Conservation (phyloP, 805 yeast genomes). For the Nakazawaea holstii region DNA sequence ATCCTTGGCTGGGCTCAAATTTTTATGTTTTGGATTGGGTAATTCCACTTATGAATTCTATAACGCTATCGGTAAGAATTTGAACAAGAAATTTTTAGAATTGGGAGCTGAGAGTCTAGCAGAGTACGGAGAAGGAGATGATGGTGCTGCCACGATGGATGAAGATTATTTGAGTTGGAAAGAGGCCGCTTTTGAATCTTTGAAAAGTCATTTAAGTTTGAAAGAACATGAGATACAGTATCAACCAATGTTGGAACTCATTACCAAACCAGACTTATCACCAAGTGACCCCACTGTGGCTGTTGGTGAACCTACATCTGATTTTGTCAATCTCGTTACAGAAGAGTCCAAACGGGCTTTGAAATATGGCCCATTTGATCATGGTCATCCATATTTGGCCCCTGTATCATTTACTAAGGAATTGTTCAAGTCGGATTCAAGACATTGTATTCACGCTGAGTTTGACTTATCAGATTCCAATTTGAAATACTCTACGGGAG, state of each 20-base stretch:
- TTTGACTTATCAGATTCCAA: slow-evolving; percentile 73
- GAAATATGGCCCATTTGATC: slow-evolving; percentile 71
- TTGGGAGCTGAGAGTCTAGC: slow-evolving; percentile 77
- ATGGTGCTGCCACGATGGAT: slow-evolving; percentile 90
- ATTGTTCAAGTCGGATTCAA: slow-evolving; percentile 55
- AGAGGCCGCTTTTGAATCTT: slow-evolving; percentile 61
- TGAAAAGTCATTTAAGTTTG: slow-evolving; percentile 58
- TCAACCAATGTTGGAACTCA: slow-evolving; percentile 57
- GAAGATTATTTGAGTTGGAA: slow-evolving; percentile 95
- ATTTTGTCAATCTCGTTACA: slow-evolving; percentile 37
- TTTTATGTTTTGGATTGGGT: slow-evolving; percentile 85
- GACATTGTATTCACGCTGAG: slow-evolving; percentile 89
- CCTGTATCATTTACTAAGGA: slow-evolving; percentile 58
- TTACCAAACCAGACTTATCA: slow-evolving; percentile 31
- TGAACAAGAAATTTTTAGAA: slow-evolving; percentile 42
- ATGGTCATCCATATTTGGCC: slow-evolving; percentile 78
- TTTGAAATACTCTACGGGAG: slow-evolving; percentile 89
- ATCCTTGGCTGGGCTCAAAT: slow-evolving; percentile 52
- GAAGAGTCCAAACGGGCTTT: slow-evolving; percentile 23
- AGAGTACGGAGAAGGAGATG: slow-evolving; percentile 88
- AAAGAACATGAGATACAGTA: slow-evolving; percentile 78
- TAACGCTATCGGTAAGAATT: slow-evolving; percentile 74
- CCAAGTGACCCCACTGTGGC: slow-evolving; percentile 35
- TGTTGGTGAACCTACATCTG: slow-evolving; percentile 77
- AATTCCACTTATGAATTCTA: slow-evolving; percentile 90